Evolutionary conservation across 352 stramenopile genomes (phyloP).

Genomic region (Globisporangium mamillatum): DNA sequence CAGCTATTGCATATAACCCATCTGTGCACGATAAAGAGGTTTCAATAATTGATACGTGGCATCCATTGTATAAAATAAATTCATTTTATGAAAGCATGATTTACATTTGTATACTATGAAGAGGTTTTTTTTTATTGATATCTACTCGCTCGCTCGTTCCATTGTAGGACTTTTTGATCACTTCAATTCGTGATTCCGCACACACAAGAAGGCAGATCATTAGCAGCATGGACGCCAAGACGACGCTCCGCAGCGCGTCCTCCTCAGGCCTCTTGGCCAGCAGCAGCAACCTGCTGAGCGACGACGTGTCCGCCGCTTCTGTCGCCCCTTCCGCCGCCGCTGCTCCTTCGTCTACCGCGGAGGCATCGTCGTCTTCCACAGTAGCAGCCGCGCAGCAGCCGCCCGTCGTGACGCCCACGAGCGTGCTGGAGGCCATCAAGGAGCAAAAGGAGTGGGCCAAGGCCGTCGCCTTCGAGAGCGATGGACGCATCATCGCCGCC

Average conservation of each 20-base stretch:
- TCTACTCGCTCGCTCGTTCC: not conserved
- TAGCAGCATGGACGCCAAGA: slow-evolving; percentile 19
- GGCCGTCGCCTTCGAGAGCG: slow-evolving; percentile 54
- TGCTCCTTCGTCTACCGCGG: not conserved
- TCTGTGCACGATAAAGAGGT: not conserved
- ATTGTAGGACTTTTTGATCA: not conserved
- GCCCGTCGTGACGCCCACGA: slow-evolving; percentile 35
- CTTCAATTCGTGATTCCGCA: slow-evolving; percentile 1
- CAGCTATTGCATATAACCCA: not conserved
- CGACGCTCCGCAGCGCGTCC: slow-evolving; percentile 14
- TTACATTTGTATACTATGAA: not conserved
- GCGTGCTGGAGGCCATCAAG: slow-evolving; percentile 51
- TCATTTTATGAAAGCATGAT: not conserved
- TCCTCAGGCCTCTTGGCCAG: slow-evolving; percentile 16
- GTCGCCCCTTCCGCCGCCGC: not conserved
- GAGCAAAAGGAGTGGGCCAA: slow-evolving; percentile 69
- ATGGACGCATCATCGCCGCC: slow-evolving; percentile 44
- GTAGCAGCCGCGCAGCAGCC: not conserved
- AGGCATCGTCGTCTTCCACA: not conserved
- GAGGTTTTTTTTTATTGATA: not conserved
- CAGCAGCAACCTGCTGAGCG: slow-evolving; percentile 19
- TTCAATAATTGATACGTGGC: not conserved
- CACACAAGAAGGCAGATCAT: not conserved
- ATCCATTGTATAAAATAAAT: not conserved
- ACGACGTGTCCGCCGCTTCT: slow-evolving; percentile 14